These are phyloP conservation scores for Agarophyton chilense DNA, from an alignment of 23 red algal genomes.

Conservation along the genomic window DNA sequence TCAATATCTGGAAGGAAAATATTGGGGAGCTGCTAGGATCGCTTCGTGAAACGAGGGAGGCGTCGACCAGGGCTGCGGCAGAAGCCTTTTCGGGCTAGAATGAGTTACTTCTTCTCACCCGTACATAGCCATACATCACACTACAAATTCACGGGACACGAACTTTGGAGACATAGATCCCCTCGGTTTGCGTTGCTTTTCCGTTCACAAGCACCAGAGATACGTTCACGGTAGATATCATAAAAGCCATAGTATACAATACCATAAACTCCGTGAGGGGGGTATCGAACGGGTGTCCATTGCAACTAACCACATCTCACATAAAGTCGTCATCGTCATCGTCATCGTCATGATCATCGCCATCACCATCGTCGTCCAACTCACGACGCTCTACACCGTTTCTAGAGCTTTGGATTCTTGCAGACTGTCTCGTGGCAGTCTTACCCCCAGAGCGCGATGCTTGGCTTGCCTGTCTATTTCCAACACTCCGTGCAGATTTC, in stretches of 20 bases:
- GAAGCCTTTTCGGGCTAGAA: constrained; percentile 41
- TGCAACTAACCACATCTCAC: constrained; percentile 4
- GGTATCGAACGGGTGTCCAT: neutral
- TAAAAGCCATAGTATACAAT: neutral
- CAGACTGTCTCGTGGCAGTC: neutral
- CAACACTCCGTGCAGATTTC: neutral
- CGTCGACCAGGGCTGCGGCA: constrained; percentile 28
- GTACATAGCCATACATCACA: neutral
- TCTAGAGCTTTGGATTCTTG: neutral
- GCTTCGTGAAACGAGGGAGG: constrained; percentile 63
- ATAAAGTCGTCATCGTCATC: constrained; percentile 26
- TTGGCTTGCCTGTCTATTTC: neutral
- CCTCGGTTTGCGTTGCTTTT: neutral
- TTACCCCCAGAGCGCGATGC: neutral
- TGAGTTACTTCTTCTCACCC: neutral
- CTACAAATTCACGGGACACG: neutral
- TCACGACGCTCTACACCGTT: neutral
- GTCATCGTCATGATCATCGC: neutral
- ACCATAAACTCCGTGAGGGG: neutral
- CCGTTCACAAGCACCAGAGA: neutral
- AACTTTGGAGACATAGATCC: neutral
- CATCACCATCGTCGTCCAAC: neutral
- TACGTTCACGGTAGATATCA: too few species aligned
- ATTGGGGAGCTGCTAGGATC: constrained; percentile 70
- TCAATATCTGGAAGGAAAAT: constrained; percentile 89